phyloP scores from a whole-genome alignment of 768 basidiomycete genomes.

The Lactifluus echinatus region DNA sequence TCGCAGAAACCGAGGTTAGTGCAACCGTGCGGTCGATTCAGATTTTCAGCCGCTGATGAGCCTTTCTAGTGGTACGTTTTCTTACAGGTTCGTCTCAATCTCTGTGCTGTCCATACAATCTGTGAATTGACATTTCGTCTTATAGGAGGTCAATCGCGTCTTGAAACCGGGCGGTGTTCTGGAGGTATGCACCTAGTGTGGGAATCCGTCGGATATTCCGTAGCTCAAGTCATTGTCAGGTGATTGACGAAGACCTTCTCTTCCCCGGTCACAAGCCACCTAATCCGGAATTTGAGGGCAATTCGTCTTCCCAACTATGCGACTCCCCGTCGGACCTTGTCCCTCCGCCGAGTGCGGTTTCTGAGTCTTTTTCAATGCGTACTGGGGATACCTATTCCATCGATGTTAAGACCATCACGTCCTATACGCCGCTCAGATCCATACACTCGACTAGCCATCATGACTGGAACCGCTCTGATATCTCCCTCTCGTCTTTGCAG shows the following conservation, averaged over 20 bases:
- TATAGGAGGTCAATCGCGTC: constrained; percentile 59
- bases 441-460: neutral
- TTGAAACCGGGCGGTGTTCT: constrained; percentile 52
- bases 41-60: neutral
- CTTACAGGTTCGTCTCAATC: constrained; percentile 5
- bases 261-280: constrained; percentile 42
- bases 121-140: constrained; percentile 14
- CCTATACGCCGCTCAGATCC: neutral
- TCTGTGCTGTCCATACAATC: constrained; percentile 2
- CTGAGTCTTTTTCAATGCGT: neutral
- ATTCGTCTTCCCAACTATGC: neutral
- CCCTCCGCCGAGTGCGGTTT: neutral
- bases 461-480: neutral
- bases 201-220: neutral
- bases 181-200: constrained; percentile 39
- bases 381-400: neutral
- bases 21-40: neutral
- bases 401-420: neutral
- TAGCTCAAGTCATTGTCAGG: constrained; percentile 29
- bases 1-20: constrained; percentile 20
- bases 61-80: constrained; percentile 15
- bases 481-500: neutral
- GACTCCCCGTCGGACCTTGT: neutral
- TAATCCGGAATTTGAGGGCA: neutral
- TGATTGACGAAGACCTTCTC: constrained; percentile 66